These are phyloP conservation scores for Camellia sinensis DNA, from an alignment of 148 eudicot species.

Conservation along the genomic window DNA sequence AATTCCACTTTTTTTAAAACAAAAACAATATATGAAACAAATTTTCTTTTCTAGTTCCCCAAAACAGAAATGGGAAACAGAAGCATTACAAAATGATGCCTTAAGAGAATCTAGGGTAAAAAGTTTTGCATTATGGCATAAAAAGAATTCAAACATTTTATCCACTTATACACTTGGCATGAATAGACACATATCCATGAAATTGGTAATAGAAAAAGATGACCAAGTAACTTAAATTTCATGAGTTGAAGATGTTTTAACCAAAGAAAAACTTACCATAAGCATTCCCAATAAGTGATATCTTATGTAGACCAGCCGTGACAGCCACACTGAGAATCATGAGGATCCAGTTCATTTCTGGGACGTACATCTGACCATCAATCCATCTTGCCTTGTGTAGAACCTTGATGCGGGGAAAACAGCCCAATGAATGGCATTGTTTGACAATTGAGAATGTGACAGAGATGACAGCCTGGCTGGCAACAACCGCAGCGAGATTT, in stretches of 20 bases:
- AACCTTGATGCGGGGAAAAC: constrained; percentile 17
- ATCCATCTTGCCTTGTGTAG: no score
- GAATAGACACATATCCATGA: no score
- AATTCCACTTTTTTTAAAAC: no score
- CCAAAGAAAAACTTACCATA: constrained; percentile 32
- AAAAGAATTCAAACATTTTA: no score
- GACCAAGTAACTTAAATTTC: not conserved
- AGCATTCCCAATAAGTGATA: constrained; percentile 41
- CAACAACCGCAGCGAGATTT: constrained; percentile 38
- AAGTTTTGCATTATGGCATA: no score
- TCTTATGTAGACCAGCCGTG: constrained; percentile 40
- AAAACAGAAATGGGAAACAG: no score
- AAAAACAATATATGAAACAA: no score
- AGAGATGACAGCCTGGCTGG: constrained; percentile 51
- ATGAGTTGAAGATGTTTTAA: not conserved
- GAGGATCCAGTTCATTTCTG: constrained; percentile 38
- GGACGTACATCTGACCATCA: no score
- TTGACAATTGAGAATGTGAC: constrained; percentile 47
- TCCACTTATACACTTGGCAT: no score
- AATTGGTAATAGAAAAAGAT: not conserved
- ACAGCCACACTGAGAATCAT: constrained; percentile 44
- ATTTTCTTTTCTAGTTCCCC: no score
- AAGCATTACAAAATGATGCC: no score
- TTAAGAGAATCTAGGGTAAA: no score
- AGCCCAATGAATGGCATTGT: constrained; percentile 48